Base-by-base conservation (phyloP, 1,284 basidiomycete species). In the Trichosporon sp. region DNA sequence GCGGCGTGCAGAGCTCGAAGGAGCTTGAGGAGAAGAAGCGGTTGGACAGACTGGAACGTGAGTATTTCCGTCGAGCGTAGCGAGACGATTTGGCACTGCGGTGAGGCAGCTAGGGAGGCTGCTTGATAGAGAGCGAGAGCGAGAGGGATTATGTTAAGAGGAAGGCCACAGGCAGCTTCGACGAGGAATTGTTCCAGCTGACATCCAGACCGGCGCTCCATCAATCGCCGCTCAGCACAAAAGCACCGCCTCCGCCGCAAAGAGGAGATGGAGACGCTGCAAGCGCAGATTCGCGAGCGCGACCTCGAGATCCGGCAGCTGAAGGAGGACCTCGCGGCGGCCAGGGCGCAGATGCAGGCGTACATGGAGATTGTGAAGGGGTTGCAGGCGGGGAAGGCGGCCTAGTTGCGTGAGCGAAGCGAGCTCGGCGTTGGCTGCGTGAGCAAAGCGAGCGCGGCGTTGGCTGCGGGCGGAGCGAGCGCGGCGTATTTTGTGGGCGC, bases 171-270 rank as follows among this genome's bases (percentile, higher is more conserved):
- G n/a, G n/a, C n/a, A n/a, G n/a, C n/a, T n/a, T n/a, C n/a, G n/a
- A n/a, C n/a, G n/a, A n/a, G n/a, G 13, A n/a, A 2, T 3, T 37
- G 7, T 3, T 3, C 8, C 4, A 8, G 33, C 63, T 62, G 29
- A 60, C 57, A 27, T 32, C 34, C 62, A 68, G 67, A 67, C 59
- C 66, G 68, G 9, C 60, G 68, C 21, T 64, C 62, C n/a, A 69
- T 69, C 62, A 69, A 69, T 57, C 64, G 68, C 36, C 61, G 63
- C 14, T 67, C 65, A 9, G 68, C 68, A 14, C 68, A 67, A 61
- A 69, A 67, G 58, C 65, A 67, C 64, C 68, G 68, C 21, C 46
- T 67, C 56, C 57, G 66, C 8, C 62, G 68, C 19, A 69, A 69
- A 33, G 68, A 65, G 58, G 68, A 69, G 62, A 60, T 67, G 49